These are phyloP conservation scores for Boletus bicolor DNA, from an alignment of 768 basidiomycete genomes.

Conservation along the genomic window DNA sequence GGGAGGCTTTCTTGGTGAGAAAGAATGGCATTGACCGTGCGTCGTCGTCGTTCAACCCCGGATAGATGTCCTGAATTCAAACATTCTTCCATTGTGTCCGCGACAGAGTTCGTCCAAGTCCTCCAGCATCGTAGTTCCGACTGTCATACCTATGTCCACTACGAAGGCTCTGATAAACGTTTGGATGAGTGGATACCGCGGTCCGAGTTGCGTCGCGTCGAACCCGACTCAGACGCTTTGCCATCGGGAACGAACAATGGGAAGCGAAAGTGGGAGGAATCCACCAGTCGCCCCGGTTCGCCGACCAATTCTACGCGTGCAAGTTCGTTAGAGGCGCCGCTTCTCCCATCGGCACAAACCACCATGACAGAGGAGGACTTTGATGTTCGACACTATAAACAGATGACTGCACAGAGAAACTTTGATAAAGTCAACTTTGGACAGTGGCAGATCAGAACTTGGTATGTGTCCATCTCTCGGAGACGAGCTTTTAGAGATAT, in stretches of 20 bases:
- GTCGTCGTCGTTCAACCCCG: slow-evolving; percentile 21
- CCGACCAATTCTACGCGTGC: slow-evolving; percentile 23
- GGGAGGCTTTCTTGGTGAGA: slow-evolving; percentile 25
- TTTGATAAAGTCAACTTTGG: slow-evolving; percentile 87
- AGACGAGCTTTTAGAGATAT: background rate
- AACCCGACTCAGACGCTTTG: slow-evolving; percentile 22
- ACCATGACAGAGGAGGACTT: slow-evolving; percentile 66
- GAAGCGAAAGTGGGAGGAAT: slow-evolving; percentile 31
- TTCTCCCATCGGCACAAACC: slow-evolving; percentile 11
- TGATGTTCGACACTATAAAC: slow-evolving; percentile 64
- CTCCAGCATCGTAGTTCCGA: slow-evolving; percentile 43
- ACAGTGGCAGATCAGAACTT: slow-evolving; percentile 82
- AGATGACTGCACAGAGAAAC: slow-evolving; percentile 69
- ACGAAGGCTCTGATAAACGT: slow-evolving; percentile 64
- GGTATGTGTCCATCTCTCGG: slow-evolving; percentile 47
- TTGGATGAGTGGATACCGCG: slow-evolving; percentile 72
- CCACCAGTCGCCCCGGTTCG: slow-evolving; percentile 15
- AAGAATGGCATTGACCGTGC: slow-evolving; percentile 37
- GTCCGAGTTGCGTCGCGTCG: slow-evolving; percentile 32
- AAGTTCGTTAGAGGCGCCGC: slow-evolving; percentile 15
- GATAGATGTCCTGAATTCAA: slow-evolving; percentile 12
- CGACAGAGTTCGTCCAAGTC: slow-evolving; percentile 47
- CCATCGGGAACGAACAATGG: slow-evolving; percentile 27
- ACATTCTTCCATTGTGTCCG: slow-evolving; percentile 1
- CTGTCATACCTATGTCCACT: slow-evolving; percentile 68